Evolutionary conservation across 192 early-diverging fungal genomes (phyloP).

Genomic region (Pilaira anomala): DNA sequence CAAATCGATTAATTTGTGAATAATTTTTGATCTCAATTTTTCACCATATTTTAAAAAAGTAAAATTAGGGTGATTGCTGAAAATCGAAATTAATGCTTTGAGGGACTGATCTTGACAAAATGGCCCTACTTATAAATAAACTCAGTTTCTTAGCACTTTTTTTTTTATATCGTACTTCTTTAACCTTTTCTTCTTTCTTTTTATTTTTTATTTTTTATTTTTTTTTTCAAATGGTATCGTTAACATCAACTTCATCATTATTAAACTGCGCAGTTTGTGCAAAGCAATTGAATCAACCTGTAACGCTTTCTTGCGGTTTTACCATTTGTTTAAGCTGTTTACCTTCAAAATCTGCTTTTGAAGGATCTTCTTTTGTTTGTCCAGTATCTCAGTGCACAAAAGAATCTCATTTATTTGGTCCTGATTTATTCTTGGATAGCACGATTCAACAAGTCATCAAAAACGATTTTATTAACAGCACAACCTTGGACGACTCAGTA

Average conservation of each 20-base stretch:
- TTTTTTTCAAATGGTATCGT: not conserved
- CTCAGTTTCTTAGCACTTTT: too few relatives aligned
- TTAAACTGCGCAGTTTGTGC: conserved; percentile 18
- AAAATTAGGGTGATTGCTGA: too few relatives aligned
- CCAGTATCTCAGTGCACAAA: conserved; percentile 1
- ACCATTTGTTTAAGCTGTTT: conserved; percentile 10
- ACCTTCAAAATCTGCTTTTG: not conserved
- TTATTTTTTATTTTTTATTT: not conserved
- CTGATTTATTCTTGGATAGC: not conserved
- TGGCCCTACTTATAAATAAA: not conserved
- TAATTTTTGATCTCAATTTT: too few relatives aligned
- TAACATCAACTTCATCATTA: conserved; percentile 6
- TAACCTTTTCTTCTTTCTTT: not conserved
- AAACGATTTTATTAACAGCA: not conserved
- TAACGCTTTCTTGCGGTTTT: conserved; percentile 20
- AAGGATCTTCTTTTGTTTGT: conserved; percentile 3
- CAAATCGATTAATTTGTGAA: too few relatives aligned
- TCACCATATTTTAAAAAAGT: too few relatives aligned
- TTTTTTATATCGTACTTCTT: too few relatives aligned
- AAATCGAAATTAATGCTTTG: too few relatives aligned
- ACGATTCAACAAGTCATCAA: not conserved
- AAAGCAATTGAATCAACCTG: not conserved
- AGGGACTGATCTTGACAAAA: too few relatives aligned
- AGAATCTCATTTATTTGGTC: conserved; percentile 18
- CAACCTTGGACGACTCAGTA: not conserved